Base-by-base conservation (phyloP, 2,329 filamentous ascomycete genomes). In the Cladophialophora chaetospira region DNA sequence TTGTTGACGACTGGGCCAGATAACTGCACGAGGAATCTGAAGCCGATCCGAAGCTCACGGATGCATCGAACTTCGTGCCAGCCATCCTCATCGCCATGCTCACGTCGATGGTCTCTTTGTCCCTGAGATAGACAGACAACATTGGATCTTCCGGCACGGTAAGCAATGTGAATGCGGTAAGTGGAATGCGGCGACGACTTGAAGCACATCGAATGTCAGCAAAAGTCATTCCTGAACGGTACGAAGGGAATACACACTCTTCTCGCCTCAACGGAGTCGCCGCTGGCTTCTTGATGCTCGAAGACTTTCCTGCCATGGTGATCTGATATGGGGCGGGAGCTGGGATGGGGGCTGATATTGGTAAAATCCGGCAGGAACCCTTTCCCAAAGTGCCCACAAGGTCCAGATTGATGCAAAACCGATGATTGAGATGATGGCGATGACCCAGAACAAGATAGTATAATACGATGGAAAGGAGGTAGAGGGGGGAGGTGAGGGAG, bases 111-210 rank as follows among this genome's bases (percentile, higher is more conserved):
- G 49, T 29, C 15, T 58, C 56, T 28, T 17, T 49, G 28, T 13
- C 46, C 11, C 42, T 35, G 25, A 59, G 56, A 46, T 58, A 59
- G 8, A 17, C 47, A 28, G 47, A 55, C n/a, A 59, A 36, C 52
- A 55, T 59, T 17, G 57, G 29, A 19, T 52, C 53, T 21, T 59
- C 57, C 3, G 57, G 57, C 21, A 59, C 42, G 8, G 57, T 56
- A 23, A 55, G 40, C 45, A 59, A 40, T n/a, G 57, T 55, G 42
- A 56, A 59, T n/a, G 46, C 28, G 13, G 57, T 59, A 17, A 59
- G 36, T 13, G 57, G 57, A 11, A 59, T 56, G n/a, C 36, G 57
- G 5, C 53, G 52, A 15, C 35, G 23, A 4, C 57, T 53, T 40
- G 35, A 15, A 23, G 31, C n/a, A 9, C 15, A 31, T 35, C 9